Evolutionary conservation across 2,329 filamentous ascomycete species (phyloP).

Genomic region (Cercospora nicotianae): DNA sequence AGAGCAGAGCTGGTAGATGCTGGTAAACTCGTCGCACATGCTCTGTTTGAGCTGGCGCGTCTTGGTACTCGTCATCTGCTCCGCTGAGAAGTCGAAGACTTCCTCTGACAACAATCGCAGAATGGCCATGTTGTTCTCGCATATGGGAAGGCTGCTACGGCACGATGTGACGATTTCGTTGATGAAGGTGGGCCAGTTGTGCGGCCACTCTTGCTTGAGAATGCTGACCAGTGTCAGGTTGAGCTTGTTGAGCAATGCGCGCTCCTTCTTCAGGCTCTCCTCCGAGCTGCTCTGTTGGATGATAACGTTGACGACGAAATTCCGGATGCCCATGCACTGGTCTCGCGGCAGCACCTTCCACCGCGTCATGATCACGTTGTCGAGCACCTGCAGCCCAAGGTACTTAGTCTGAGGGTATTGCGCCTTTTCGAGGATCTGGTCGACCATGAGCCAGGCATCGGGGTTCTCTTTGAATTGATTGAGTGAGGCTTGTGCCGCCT

Average conservation of each 20-base stretch:
- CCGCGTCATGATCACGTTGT: conserved; percentile 97
- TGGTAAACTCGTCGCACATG: conserved; percentile 98
- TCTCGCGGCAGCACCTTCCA: conserved; percentile 98
- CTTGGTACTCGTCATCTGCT: conserved; percentile 99
- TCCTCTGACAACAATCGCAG: conserved; percentile 93
- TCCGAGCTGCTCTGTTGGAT: conserved; percentile 89
- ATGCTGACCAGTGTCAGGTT: conserved; percentile 97
- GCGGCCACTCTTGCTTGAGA: conserved; percentile 98
- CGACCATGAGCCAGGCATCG: conserved; percentile 95
- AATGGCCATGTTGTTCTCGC: conserved; percentile 99
- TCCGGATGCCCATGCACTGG: conserved; percentile 95
- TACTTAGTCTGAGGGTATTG: conserved; percentile 97
- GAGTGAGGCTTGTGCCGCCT: conserved; percentile 86
- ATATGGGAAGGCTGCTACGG: conserved; percentile 92
- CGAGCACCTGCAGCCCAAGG: conserved; percentile 90
- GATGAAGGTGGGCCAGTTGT: conserved; percentile 99
- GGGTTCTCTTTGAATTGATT: conserved; percentile 99
- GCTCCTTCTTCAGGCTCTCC: conserved; percentile 79
- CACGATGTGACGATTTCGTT: conserved; percentile 98
- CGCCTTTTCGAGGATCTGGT: conserved; percentile 92
- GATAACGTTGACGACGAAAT: conserved; percentile 98
- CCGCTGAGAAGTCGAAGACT: conserved; percentile 97
- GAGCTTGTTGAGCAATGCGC: conserved; percentile 93
- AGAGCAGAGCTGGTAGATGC: conserved; percentile 95
- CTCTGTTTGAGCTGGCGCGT: conserved; percentile 95